Conservation (phyloP, 2,329 filamentous ascomycete genomes). For the Penicillium sclerotigenum region DNA sequence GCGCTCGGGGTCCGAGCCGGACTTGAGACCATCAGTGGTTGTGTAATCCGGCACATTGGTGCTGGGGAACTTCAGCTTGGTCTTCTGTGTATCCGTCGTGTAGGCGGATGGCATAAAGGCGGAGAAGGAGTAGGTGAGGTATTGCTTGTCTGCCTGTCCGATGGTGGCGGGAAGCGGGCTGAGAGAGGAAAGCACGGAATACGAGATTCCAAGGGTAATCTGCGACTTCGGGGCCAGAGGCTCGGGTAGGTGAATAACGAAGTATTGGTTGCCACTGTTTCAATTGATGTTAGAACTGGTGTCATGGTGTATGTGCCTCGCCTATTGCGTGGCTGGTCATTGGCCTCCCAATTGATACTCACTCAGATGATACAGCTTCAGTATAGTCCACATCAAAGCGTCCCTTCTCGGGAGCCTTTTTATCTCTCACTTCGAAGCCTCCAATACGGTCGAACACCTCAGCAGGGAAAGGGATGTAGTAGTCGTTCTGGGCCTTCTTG, state of each 20-base stretch:
- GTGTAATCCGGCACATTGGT: slow-evolving; percentile 82
- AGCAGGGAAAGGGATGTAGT: slow-evolving; percentile 83
- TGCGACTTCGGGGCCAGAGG: slow-evolving; percentile 73
- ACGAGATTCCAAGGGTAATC: slow-evolving; percentile 83
- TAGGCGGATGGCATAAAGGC: slow-evolving; percentile 83
- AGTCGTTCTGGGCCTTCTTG: slow-evolving; percentile 75
- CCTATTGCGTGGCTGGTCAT: slow-evolving; percentile 12
- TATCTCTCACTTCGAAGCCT: slow-evolving; percentile 86
- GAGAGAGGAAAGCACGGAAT: slow-evolving; percentile 75
- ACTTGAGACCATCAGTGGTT: slow-evolving; percentile 59
- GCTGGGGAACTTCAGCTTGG: slow-evolving; percentile 84
- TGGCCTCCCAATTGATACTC: slow-evolving; percentile 54
- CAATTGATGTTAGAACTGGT: slow-evolving; percentile 7
- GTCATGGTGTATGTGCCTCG: neutral
- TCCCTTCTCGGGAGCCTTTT: slow-evolving; percentile 68
- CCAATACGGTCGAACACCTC: slow-evolving; percentile 74
- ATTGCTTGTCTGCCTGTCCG: slow-evolving; percentile 81
- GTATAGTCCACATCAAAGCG: slow-evolving; percentile 68
- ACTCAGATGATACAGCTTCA: slow-evolving; percentile 56
- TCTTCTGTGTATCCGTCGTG: slow-evolving; percentile 87
- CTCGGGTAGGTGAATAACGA: slow-evolving; percentile 72
- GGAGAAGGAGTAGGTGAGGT: slow-evolving; percentile 79
- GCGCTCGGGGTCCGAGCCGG: slow-evolving; percentile 70
- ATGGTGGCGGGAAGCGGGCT: slow-evolving; percentile 77
- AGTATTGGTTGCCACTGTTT: slow-evolving; percentile 71